phyloP scores from a whole-genome alignment of 2,329 filamentous ascomycete species.

The Drechmeria coniospora region DNA sequence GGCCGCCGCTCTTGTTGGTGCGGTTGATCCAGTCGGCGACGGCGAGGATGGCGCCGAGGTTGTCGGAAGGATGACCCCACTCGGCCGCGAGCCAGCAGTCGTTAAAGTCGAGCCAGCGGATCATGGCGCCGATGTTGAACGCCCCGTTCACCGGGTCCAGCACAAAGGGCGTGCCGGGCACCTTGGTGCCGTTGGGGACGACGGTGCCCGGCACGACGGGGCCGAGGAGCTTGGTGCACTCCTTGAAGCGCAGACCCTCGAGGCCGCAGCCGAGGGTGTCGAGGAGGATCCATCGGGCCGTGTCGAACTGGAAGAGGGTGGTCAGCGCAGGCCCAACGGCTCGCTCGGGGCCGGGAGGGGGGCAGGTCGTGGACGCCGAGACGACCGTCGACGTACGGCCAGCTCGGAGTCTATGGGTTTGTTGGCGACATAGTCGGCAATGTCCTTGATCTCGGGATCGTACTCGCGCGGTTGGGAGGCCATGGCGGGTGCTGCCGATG shows the following conservation, averaged over 20 bases:
- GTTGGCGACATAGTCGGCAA: slow-evolving; percentile 88
- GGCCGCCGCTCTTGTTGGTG: slow-evolving; percentile 61
- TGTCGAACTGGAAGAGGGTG: slow-evolving; percentile 55
- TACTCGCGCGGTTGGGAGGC: slow-evolving; percentile 46
- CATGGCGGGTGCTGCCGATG: slow-evolving; percentile 33
- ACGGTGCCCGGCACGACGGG: slow-evolving; percentile 80
- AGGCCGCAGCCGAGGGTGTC: slow-evolving; percentile 95
- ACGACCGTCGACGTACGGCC: slow-evolving; percentile 60
- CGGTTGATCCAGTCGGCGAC: slow-evolving; percentile 96
- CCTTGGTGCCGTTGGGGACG: slow-evolving; percentile 81
- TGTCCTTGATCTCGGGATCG: slow-evolving; percentile 87
- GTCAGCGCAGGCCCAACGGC: background rate
- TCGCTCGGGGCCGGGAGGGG: background rate
- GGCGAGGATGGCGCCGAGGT: slow-evolving; percentile 89
- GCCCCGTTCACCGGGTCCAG: slow-evolving; percentile 90
- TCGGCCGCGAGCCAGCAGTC: slow-evolving; percentile 99
- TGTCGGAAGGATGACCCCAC: slow-evolving; percentile 98
- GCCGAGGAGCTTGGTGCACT: slow-evolving; percentile 89
- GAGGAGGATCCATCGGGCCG: slow-evolving; percentile 88
- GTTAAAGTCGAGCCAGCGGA: slow-evolving; percentile 99
- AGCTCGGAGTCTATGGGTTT: slow-evolving; percentile 82
- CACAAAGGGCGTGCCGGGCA: slow-evolving; percentile 84
- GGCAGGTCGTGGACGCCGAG: background rate
- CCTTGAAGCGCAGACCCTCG: slow-evolving; percentile 86
- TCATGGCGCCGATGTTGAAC: slow-evolving; percentile 98